Percentiles rank a stretch among this genome's conserved stretches.
phyloP scores from a whole-genome alignment of 352 stramenopile genomes.

The Globisporangium canariense region DNA sequence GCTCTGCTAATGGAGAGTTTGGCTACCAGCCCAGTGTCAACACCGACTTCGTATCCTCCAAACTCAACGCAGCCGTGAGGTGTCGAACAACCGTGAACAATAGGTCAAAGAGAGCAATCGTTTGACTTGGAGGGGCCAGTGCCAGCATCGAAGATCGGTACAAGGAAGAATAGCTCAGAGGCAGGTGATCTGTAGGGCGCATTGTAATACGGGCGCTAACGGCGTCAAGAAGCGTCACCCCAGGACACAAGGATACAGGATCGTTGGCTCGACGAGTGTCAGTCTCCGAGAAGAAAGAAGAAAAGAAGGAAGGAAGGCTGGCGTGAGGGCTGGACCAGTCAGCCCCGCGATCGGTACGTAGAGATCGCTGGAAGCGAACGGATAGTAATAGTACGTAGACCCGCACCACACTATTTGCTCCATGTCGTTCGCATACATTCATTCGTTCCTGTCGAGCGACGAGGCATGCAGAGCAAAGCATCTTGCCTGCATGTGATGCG shows the following conservation, averaged over 20 bases:
- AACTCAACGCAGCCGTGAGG: constrained; percentile 10
- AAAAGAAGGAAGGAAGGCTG: neutral
- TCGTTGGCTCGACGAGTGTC: neutral
- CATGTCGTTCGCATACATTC: neutral
- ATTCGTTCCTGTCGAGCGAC: neutral
- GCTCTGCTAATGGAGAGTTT: constrained; percentile 25
- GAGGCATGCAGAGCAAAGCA: too few species aligned
- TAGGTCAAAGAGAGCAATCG: neutral
- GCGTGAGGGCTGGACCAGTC: neutral
- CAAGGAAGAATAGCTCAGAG: neutral
- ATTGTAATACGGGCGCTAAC: constrained; percentile 1
- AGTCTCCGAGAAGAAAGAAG: neutral
- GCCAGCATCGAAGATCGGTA: neutral
- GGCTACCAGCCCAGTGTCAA: constrained; percentile 18
- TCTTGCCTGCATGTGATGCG: too few species aligned
- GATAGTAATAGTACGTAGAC: constrained; percentile 1
- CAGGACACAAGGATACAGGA: neutral
- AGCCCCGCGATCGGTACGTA: neutral
- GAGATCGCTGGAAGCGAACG: neutral
- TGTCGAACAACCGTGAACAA: neutral
- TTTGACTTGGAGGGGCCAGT: neutral
- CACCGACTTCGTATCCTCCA: constrained; percentile 13
- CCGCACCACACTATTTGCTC: neutral
- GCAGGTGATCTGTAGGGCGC: neutral
- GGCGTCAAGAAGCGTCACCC: neutral